These are phyloP conservation scores for Phytopythium montanum DNA, from an alignment of 352 stramenopile species.

Conservation along the genomic window DNA sequence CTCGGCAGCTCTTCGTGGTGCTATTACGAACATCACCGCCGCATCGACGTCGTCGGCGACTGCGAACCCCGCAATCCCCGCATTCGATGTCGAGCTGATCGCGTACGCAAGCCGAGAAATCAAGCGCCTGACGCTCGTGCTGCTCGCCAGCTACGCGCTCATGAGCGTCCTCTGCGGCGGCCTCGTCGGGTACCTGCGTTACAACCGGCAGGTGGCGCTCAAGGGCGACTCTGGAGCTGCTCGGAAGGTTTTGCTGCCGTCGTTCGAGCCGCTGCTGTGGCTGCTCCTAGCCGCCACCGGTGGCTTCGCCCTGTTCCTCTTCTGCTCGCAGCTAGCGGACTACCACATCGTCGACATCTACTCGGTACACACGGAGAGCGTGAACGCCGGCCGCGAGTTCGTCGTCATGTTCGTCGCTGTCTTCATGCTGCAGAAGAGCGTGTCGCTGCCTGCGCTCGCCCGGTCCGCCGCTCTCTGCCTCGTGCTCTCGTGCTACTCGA, in stretches of 20 bases:
- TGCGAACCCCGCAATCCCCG: not conserved
- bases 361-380: constrained; percentile 18
- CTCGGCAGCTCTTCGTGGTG: not conserved
- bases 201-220: constrained; percentile 33
- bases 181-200: constrained; percentile 43
- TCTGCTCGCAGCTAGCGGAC: constrained; percentile 17
- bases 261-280: constrained; percentile 51
- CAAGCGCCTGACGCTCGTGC: constrained; percentile 24
- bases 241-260: constrained; percentile 41
- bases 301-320: constrained; percentile 29
- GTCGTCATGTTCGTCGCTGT: constrained; percentile 39
- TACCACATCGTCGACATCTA: constrained; percentile 16
- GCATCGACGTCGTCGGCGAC: not conserved
- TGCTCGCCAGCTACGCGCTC: constrained; percentile 32
- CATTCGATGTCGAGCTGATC: constrained; percentile 5
- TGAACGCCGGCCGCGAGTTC: constrained; percentile 43
- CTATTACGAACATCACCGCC: not conserved
- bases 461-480: constrained; percentile 27
- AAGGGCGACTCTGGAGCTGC: constrained; percentile 34
- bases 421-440: constrained; percentile 55
- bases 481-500: constrained; percentile 30
- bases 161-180: constrained; percentile 28
- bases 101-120: constrained; percentile 23
- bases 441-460: constrained; percentile 37
- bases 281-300: constrained; percentile 25